Conservation (phyloP, 495 filamentous ascomycete genomes). For the Aspergillus indologenus region DNA sequence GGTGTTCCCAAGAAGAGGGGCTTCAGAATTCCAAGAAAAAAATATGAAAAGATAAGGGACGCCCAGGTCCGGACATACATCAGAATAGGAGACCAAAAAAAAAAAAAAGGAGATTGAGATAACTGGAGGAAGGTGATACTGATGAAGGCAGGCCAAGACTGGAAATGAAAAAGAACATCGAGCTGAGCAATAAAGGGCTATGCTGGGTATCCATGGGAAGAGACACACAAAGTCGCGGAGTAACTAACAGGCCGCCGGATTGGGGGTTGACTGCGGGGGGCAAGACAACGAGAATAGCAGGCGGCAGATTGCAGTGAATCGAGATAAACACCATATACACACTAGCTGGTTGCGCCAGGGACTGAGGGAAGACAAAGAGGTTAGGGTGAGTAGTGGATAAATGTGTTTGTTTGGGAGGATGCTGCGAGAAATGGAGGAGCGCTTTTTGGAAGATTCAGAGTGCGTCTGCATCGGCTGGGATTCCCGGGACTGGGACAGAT, state of each 20-base stretch:
- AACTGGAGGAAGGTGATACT: slow-evolving; percentile 1
- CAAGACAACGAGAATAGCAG: not conserved
- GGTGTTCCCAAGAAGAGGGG: slow-evolving; percentile 3
- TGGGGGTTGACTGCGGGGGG: not conserved
- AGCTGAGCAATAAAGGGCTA: slow-evolving; percentile 17
- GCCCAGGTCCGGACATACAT: not conserved
- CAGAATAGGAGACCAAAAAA: not conserved
- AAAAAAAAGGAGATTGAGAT: slow-evolving; percentile 1
- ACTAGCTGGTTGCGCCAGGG: not conserved
- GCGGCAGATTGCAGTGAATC: not conserved
- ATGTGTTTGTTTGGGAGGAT: no score
- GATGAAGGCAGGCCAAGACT: not conserved
- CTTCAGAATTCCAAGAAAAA: no score
- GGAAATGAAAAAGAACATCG: slow-evolving; percentile 3
- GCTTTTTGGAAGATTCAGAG: not conserved
- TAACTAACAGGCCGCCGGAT: not conserved
- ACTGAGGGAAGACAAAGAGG: not conserved
- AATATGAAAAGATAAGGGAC: slow-evolving; percentile 19
- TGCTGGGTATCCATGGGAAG: slow-evolving; percentile 40
- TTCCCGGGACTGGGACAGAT: slow-evolving; percentile 1
- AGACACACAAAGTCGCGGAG: slow-evolving; percentile 21
- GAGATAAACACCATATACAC: not conserved
- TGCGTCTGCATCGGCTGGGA: not conserved
- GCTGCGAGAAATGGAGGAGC: not conserved
- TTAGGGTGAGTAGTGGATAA: no score